Base-by-base conservation (phyloP, 1,284 basidiomycete genomes). In the Inonotus obliquus region DNA sequence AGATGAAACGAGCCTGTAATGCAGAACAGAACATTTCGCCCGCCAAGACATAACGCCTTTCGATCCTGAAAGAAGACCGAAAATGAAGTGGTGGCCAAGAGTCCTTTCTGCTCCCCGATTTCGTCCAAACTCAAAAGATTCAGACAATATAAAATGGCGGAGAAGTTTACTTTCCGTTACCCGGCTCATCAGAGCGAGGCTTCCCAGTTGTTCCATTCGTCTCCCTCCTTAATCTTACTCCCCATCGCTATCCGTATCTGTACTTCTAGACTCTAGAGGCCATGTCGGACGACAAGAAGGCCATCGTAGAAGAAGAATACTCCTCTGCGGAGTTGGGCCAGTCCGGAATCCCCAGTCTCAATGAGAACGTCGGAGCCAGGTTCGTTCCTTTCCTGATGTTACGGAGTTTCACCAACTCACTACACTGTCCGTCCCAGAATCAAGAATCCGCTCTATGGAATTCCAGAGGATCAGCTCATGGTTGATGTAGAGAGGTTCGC, bases 401-500 rank as follows among this genome's bases (percentile, higher is more conserved):
- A 1, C 23, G 21, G n/a, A 49, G 14, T 14, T 23, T 19, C 19
- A 25, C n/a, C 14, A 13, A 17, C 25, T 49, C 1, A 49, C 23
- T 25, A 29, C 21, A 14, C 21, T 49, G 10, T 54, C 27, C 35
- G 53, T 27, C 25, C 25, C 27, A 84, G 78, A 68, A 74, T 88
- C 59, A 73, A 79, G 29, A 85, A 85, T 65, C 83, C 82, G 17
- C 69, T 85, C 9, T 68, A 76, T 60, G 81, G 81, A 32, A 76
- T 83, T 39, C 71, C 81, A 4, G 72, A 73, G 54, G 72, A 73
- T 7, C 73, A 73, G 41, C 75, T 85, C 19, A 62, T 80, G 44
- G 65, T 69, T 11, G 76, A 80, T 65, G 82, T 81, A 27, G 77
- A 80, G 38, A 66, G 68, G 13, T 85, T 81, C 63, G 76, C 78